Percentiles rank a stretch among this genome's conserved stretches.
phyloP scores from a whole-genome alignment of 2,329 filamentous ascomycete genomes.

The Venturia oleaginea region DNA sequence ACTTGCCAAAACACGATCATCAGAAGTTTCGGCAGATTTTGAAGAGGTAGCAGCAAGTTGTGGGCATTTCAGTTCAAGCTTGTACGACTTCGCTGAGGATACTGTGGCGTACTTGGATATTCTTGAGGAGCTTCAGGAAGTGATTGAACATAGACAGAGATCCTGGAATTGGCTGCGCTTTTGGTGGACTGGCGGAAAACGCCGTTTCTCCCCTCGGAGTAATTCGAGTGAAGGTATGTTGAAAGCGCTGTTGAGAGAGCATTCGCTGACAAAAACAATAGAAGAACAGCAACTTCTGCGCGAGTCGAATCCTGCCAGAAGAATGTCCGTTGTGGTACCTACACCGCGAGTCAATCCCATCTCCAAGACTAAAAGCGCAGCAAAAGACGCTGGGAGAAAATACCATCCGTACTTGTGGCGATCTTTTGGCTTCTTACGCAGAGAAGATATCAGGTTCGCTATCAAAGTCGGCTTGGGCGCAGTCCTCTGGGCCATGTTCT shows the following conservation, averaged over 20 bases:
- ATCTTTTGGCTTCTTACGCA: slow-evolving; percentile 46
- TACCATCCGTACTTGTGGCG: slow-evolving; percentile 35
- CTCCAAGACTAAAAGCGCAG: background rate
- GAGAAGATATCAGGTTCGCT: slow-evolving; percentile 67
- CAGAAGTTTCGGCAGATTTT: slow-evolving; percentile 80
- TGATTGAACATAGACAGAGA: slow-evolving; percentile 54
- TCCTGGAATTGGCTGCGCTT: slow-evolving; percentile 82
- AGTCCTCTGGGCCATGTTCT: slow-evolving; percentile 77
- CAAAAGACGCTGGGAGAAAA: background rate
- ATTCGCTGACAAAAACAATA: background rate
- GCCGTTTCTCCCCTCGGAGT: background rate
- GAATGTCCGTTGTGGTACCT: slow-evolving; percentile 8
- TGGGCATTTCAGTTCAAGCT: slow-evolving; percentile 87
- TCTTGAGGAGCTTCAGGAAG: slow-evolving; percentile 76
- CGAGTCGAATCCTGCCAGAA: slow-evolving; percentile 7
- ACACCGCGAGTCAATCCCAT: background rate
- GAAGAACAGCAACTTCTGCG: slow-evolving; percentile 1
- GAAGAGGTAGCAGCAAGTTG: slow-evolving; percentile 98
- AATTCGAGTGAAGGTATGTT: slow-evolving; percentile 16
- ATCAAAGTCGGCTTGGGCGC: slow-evolving; percentile 91
- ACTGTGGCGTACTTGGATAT: slow-evolving; percentile 75
- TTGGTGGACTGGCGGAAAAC: slow-evolving; percentile 44
- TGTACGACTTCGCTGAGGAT: slow-evolving; percentile 85
- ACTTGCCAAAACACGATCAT: slow-evolving; percentile 55
- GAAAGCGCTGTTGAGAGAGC: background rate